Base-by-base conservation (phyloP, 306 rosid species). In the Sechiopsis laciniata region DNA sequence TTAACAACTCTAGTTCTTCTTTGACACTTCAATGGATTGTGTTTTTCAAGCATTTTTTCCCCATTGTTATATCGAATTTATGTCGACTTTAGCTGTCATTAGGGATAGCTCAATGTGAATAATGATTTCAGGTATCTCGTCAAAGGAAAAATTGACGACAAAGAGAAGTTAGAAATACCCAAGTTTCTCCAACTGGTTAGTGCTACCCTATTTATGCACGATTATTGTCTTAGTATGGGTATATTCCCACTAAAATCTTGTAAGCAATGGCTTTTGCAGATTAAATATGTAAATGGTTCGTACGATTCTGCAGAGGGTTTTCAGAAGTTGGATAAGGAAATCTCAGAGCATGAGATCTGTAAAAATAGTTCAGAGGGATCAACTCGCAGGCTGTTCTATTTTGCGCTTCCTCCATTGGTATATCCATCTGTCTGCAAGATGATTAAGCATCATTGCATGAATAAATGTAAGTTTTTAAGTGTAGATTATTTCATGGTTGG, bases 321-420 rank as follows among this genome's bases (percentile, higher is more conserved):
- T 77, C 85, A 46, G 77, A 74, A 74, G 71, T 79, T 94, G 89
- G 99, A 94, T 73, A 91, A 85, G 82, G 92, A 85, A 85, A 91
- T 94, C 72, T 84, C 92, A 52, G 74, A 76, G 78, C 90, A 87
- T n/a, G 99, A 94, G 83, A 50, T 65, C 68, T 53, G 52, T 22
- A 94, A 72, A 79, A 80, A 79, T 15, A 84, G 89, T 63, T 76
- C 59, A 8, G 89, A 83, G 63, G 99, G 95, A 74, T 84, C 82
- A 48, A 85, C 92, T 51, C 88, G 96, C 72, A 85, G 99, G 84
- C 96, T 94, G 73, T 94, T 91, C 84, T 94, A 94, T 85, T 85
- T 94, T 79, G 99, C 99, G 32, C 99, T 94, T 82, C 99, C 99
- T 80, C 99, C 99, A 73, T 89, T 96, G 9, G 96, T 94, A 16